These are phyloP conservation scores for Symbiodinium natans DNA, from an alignment of 73 alveolate species.

Conservation along the genomic window DNA sequence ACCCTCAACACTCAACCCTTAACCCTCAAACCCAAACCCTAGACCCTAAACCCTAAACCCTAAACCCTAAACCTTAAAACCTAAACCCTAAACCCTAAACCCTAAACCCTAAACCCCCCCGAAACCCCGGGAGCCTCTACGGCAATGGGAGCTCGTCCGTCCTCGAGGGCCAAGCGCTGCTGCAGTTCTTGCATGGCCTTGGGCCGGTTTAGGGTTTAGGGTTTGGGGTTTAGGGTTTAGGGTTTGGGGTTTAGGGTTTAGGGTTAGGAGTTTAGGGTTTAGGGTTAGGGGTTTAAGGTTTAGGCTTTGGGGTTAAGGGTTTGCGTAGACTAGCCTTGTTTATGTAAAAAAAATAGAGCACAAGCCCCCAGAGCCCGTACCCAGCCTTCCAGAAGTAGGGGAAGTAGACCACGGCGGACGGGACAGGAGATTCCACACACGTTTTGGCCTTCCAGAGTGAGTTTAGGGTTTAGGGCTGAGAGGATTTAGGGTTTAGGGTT, in stretches of 20 bases:
- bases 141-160: neutral
- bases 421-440: neutral
- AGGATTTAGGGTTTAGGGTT: no score
- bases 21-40: no score
- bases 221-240: no score
- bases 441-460: neutral
- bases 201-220: neutral
- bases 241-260: no score
- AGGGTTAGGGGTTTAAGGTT: no score
- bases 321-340: no score
- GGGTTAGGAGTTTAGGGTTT: no score
- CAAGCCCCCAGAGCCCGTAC: no score
- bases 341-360: no score
- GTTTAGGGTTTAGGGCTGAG: no score
- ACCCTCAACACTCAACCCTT: no score
- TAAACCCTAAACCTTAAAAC: neutral
- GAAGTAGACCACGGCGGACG: slow-evolving; percentile 59
- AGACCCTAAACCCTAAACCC: neutral
- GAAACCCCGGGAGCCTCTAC: neutral
- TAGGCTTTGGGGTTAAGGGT: no score
- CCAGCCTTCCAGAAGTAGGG: slow-evolving; percentile 75
- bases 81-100: neutral
- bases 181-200: slow-evolving; percentile 69
- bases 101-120: neutral
- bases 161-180: neutral